These are phyloP conservation scores for Microcera coccophila DNA, from an alignment of 2,329 filamentous ascomycete species.

Conservation along the genomic window DNA sequence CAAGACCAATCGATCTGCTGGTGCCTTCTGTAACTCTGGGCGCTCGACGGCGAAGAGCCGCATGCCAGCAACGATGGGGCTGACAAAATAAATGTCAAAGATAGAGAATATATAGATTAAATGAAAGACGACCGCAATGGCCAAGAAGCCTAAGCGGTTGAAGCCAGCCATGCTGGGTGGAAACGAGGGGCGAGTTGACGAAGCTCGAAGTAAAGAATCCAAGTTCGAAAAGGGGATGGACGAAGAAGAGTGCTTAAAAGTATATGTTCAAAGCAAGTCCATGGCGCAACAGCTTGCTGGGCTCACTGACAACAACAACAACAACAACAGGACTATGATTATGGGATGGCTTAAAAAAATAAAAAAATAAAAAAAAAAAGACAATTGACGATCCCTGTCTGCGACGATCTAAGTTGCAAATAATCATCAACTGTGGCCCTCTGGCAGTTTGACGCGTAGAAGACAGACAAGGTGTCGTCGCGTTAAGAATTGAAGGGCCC, in stretches of 20 bases:
- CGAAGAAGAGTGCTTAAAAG: not conserved
- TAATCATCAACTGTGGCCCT: not conserved
- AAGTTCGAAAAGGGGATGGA: not conserved
- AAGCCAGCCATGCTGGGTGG: constrained; percentile 49
- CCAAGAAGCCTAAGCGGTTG: constrained; percentile 75
- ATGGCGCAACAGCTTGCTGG: not conserved
- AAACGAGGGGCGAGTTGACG: not conserved
- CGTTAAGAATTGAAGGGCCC: not conserved
- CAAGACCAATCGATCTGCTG: constrained; percentile 84
- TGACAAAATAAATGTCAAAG: constrained; percentile 98
- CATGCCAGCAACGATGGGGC: constrained; percentile 96
- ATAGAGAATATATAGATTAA: constrained; percentile 91
- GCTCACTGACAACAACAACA: too few relatives aligned
- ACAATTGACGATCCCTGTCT: too few relatives aligned
- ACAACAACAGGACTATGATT: not conserved
- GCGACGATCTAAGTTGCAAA: too few relatives aligned
- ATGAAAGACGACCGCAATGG: constrained; percentile 87
- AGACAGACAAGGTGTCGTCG: not conserved
- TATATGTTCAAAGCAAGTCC: not conserved
- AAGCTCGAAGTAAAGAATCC: not conserved
- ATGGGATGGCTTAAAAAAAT: too few relatives aligned
- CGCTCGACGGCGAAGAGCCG: constrained; percentile 69
- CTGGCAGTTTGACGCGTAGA: not conserved
- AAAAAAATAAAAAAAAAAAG: too few relatives aligned
- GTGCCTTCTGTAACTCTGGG: constrained; percentile 57